Evolutionary conservation across 2,329 filamentous ascomycete genomes (phyloP).

Genomic region (Fusarium secorum): DNA sequence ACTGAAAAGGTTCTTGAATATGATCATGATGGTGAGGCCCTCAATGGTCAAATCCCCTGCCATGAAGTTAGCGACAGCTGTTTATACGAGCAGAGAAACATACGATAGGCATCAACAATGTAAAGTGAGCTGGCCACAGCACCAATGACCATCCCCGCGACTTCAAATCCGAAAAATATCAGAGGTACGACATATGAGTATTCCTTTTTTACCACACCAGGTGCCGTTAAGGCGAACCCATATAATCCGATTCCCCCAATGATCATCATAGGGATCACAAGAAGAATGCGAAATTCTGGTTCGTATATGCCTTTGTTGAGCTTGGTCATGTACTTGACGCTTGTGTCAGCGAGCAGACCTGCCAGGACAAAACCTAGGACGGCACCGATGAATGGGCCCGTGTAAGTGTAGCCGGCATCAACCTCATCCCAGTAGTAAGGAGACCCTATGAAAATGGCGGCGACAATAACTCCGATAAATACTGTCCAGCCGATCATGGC

Average conservation of each 20-base stretch:
- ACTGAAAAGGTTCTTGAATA: conserved; percentile 95
- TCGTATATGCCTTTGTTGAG: conserved; percentile 85
- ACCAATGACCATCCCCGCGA: conserved; percentile 90
- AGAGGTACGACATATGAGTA: conserved; percentile 80
- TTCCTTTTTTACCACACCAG: conserved; percentile 59
- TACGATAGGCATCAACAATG: conserved; percentile 90
- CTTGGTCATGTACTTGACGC: conserved; percentile 73
- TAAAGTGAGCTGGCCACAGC: conserved; percentile 87
- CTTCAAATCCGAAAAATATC: conserved; percentile 83
- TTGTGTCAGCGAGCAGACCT: conserved; percentile 76
- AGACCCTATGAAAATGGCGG: conserved; percentile 81
- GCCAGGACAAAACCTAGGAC: conserved; percentile 79
- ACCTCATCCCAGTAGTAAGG: conserved; percentile 84
- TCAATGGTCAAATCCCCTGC: conserved; percentile 82
- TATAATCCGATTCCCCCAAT: conserved; percentile 81
- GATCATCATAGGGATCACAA: conserved; percentile 83
- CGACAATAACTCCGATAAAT: conserved; percentile 84
- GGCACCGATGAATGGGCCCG: conserved; percentile 84
- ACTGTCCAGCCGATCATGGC: conserved; percentile 95
- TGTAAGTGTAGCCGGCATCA: conserved; percentile 85
- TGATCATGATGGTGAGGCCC: conserved; percentile 85
- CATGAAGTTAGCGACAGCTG: background rate
- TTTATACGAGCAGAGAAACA: conserved; percentile 45
- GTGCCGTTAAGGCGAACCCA: conserved; percentile 80
- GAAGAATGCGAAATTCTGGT: conserved; percentile 85